Base-by-base conservation (phyloP, 805 yeast genomes). In the Teunomyces pallodes region DNA sequence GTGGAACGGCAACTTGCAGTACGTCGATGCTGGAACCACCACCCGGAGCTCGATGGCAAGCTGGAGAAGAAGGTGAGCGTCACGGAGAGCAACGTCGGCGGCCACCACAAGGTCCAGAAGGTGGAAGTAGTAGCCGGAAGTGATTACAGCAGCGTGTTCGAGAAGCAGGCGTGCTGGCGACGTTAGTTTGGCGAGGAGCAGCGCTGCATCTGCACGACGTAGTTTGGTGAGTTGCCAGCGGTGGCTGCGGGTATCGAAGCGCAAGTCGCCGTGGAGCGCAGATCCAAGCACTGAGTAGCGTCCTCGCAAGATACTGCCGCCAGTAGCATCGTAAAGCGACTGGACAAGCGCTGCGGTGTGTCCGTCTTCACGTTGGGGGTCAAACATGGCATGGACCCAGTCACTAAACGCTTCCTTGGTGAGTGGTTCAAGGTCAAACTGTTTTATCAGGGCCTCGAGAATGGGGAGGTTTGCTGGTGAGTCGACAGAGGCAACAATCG, bases 1-100 rank as follows among this genome's bases (percentile, higher is more conserved):
- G 52, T 72, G 73, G 47, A 76, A 74, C 7, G 83, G 82, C 17
- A 76, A 59, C 52, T 79, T 79, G 55, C 76, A 76, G 50, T 69
- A 71, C 1, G 74, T 60, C 24, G 74, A 69, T 10, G 67, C 57
- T 0, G 81, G 79, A 2, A 54, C 51, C 5, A 79, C 55, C 3
- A 77, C 36, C 12, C 61, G 57, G 9, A 60, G 42, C 26, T 69
- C 66, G 9, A 70, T 54, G 13, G 74, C 70, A 33, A 64, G 56
- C 24, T 63, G 66, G 4, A 77, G 45, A 10, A 70, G 58, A 17
- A 55, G 54, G 27, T 65, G 60, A 2, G 70, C 65, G n/a, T 64
- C 65, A 5, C 56, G 46, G 10, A 75, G 48, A 1, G 77, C 54
- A 31, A 55, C 50, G 1, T 66, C 65, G 5, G 76, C 59, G 2